Evolutionary conservation across 371 early-diverging fungal genomes (phyloP), one percentile per base, ranked within the genome.

Genomic region (Mortierella sp.): DNA sequence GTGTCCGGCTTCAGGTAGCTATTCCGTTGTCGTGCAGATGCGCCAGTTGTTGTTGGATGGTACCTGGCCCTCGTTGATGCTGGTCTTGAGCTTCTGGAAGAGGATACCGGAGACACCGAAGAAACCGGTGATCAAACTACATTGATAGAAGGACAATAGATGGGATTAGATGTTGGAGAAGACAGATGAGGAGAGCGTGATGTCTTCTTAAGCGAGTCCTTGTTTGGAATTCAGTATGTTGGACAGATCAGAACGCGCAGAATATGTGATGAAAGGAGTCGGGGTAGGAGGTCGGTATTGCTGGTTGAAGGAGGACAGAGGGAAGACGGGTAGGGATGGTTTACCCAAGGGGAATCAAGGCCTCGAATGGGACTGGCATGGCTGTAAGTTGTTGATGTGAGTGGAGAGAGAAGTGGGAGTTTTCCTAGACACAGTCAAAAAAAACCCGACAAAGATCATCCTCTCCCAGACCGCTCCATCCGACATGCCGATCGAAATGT

Each of bases 351-450:
- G 90, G 90, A 71, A 88, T 83, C 72, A 90, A 83, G 38, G 90
- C 90, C 80, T 84, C 89, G 74, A 89, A 90, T 71, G 89, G 90
- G 78, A 90, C 87, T 55, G 90, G 90, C 90, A 90, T 90, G 73
- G 56, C 80, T n/a, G 43, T 68, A 18, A 24, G 24, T 24, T 38
- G 72, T 38, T 72, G 44, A 71, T 48, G 68, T 51, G 60, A 44
- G 78, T 72, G 73, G 63, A 76, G 56, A 54, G 60, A 18, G 41
- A 14, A 63, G n/a, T 35, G 48, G 48, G 35, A 38, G 49, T 63
- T 27, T 60, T 35, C 1, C 18, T 32, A 18, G 63, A 35, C 32
- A 63, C 63, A 63, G 35, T 41, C 68, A 63, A 27, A 56, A 27
- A n/a, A 56, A n/a, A 35, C 35, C 56, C 35, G 18, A 68, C 68